Percentiles rank a stretch among this genome's conserved stretches.
phyloP scores from a whole-genome alignment of 1,284 basidiomycete genomes.

The Erythrobasidium hasegawianum region DNA sequence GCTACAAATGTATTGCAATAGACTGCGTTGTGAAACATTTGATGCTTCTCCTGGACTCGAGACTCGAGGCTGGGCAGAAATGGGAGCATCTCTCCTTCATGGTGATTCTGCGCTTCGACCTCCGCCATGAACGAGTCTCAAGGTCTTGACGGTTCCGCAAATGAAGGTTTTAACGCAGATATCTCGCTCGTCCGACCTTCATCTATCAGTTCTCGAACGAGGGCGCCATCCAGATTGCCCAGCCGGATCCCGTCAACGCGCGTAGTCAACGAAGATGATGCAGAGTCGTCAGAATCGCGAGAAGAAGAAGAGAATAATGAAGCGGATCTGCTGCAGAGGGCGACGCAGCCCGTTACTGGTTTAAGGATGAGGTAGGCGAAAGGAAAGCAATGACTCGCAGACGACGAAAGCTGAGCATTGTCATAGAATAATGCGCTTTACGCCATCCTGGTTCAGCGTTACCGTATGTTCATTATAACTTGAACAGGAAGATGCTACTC shows the following conservation, averaged over 20 bases:
- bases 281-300: too few relatives aligned
- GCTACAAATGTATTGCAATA: too few relatives aligned
- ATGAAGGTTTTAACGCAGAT: conserved; percentile 25
- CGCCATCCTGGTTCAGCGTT: conserved; percentile 41
- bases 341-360: conserved; percentile 28
- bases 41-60: too few relatives aligned
- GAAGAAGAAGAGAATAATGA: conserved; percentile 2
- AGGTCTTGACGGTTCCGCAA: conserved; percentile 25
- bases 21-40: too few relatives aligned
- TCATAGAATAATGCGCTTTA: conserved; percentile 33
- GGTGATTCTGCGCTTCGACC: too few relatives aligned
- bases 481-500: too few relatives aligned
- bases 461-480: conserved; percentile 35
- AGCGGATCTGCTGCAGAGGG: conserved; percentile 14
- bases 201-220: neutral
- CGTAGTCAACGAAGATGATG: neutral
- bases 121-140: neutral
- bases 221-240: neutral
- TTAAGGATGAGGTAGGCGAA: conserved; percentile 21
- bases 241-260: conserved; percentile 8
- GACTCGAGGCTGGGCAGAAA: too few relatives aligned
- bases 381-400: too few relatives aligned
- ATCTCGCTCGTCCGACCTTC: conserved; percentile 23
- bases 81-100: too few relatives aligned
- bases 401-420: too few relatives aligned